phyloP scores from a whole-genome alignment of 805 yeast genomes.

The Metschnikowia colocasiae region DNA sequence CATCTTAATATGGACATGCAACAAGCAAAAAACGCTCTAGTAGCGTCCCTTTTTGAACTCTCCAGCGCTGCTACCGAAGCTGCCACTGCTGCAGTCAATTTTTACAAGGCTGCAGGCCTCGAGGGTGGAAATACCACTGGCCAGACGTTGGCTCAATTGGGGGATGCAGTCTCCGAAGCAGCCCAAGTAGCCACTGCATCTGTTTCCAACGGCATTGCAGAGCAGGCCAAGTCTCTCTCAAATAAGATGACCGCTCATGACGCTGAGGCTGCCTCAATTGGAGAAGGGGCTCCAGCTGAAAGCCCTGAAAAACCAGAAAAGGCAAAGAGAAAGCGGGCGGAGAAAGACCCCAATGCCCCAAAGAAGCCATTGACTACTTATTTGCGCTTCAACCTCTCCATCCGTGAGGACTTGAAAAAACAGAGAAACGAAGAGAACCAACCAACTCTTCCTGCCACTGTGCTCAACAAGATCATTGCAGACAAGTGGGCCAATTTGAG shows the following conservation, averaged over 20 bases:
- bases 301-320: constrained; percentile 27
- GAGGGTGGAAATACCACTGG: constrained; percentile 38
- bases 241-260: constrained; percentile 6
- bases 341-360: constrained; percentile 88
- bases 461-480: constrained; percentile 74
- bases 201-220: constrained; percentile 20
- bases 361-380: constrained; percentile 89
- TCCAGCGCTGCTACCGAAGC: constrained; percentile 86
- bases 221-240: constrained; percentile 3
- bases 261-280: constrained; percentile 11
- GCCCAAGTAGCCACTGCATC: constrained; percentile 39
- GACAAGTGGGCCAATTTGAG: constrained; percentile 72
- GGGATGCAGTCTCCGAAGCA: constrained; percentile 23
- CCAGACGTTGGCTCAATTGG: constrained; percentile 36
- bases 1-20: constrained; percentile 11
- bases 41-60: constrained; percentile 75
- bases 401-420: constrained; percentile 65
- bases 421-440: constrained; percentile 58
- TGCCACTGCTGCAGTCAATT: constrained; percentile 73
- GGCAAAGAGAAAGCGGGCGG: constrained; percentile 49
- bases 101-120: constrained; percentile 58
- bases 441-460: constrained; percentile 67
- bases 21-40: constrained; percentile 40
- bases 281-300: constrained; percentile 1
- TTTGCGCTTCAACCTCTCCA: constrained; percentile 69